Percentiles rank a stretch among this genome's conserved stretches.
phyloP scores from a whole-genome alignment of 177 flowering plant genomes.

The Vitis hybrid region DNA sequence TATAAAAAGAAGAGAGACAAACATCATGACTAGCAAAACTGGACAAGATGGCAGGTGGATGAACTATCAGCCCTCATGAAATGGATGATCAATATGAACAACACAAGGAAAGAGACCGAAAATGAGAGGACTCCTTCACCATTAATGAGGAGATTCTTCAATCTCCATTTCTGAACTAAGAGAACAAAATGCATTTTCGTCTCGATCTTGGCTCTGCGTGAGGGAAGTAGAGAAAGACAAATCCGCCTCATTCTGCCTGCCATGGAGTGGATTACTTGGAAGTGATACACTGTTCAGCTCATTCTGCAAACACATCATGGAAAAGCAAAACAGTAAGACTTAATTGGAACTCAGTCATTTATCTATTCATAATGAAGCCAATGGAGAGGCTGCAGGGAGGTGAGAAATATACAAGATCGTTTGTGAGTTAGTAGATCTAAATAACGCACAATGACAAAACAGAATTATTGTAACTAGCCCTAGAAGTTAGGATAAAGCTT shows the following conservation, averaged over 20 bases:
- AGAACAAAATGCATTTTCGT: not conserved
- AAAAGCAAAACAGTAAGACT: not conserved
- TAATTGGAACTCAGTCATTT: not conserved
- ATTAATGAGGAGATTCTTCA: not conserved
- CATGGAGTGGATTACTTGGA: not conserved
- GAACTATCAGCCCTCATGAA: not conserved
- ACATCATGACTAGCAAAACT: not conserved
- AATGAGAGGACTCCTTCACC: not conserved
- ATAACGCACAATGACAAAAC: not conserved
- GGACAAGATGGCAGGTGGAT: not conserved
- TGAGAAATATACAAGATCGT: not conserved
- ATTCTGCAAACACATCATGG: not conserved
- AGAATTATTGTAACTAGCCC: not conserved
- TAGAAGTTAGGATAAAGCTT: not conserved
- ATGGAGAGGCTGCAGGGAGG: not conserved
- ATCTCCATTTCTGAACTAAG: conserved; percentile 1
- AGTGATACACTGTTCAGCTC: conserved; percentile 1
- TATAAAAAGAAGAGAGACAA: not conserved
- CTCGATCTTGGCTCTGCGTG: not conserved
- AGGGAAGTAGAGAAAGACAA: not conserved
- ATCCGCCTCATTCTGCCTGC: not conserved
- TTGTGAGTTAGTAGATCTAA: not conserved
- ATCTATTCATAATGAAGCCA: not conserved
- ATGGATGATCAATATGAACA: not conserved
- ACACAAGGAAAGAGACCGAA: not conserved